These are phyloP conservation scores for Roridomyces roridus DNA, from an alignment of 768 basidiomycete species.

Conservation along the genomic window DNA sequence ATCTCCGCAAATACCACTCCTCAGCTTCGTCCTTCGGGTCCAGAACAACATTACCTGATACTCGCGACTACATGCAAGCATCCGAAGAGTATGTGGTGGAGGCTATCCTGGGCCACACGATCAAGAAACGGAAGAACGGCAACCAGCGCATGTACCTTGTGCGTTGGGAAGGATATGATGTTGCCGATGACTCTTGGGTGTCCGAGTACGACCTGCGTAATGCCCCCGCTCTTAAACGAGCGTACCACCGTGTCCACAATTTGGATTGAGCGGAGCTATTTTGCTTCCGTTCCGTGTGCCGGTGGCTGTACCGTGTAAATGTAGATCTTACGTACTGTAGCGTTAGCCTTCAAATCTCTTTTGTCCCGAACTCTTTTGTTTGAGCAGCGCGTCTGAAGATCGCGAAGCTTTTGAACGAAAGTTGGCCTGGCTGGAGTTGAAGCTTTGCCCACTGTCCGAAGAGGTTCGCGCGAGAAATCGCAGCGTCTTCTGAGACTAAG, in stretches of 20 bases:
- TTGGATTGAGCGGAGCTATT: no score
- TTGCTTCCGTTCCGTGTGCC: no score
- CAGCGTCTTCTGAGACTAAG: no score
- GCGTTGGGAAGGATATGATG: constrained; percentile 29
- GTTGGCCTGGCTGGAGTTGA: no score
- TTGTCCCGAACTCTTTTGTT: no score
- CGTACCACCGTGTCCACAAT: constrained; percentile 3
- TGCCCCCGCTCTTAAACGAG: constrained; percentile 21
- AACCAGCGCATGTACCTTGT: constrained; percentile 21
- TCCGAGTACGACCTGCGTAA: constrained; percentile 28
- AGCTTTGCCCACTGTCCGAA: no score
- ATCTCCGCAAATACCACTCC: constrained; percentile 28
- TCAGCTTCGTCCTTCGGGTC: constrained; percentile 21
- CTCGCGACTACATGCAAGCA: constrained; percentile 16
- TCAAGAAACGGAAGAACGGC: not conserved
- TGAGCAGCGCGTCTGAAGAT: no score
- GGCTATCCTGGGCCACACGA: constrained; percentile 12
- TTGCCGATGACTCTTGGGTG: constrained; percentile 29
- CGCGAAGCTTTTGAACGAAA: no score
- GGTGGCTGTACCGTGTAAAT: no score
- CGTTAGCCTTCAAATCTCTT: no score
- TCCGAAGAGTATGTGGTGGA: constrained; percentile 26
- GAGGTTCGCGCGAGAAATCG: no score
- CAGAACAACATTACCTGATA: constrained; percentile 13
- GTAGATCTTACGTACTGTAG: no score